phyloP scores from a whole-genome alignment of 2,329 filamentous ascomycete genomes.

The Scopulariopsis brevicaulis region DNA sequence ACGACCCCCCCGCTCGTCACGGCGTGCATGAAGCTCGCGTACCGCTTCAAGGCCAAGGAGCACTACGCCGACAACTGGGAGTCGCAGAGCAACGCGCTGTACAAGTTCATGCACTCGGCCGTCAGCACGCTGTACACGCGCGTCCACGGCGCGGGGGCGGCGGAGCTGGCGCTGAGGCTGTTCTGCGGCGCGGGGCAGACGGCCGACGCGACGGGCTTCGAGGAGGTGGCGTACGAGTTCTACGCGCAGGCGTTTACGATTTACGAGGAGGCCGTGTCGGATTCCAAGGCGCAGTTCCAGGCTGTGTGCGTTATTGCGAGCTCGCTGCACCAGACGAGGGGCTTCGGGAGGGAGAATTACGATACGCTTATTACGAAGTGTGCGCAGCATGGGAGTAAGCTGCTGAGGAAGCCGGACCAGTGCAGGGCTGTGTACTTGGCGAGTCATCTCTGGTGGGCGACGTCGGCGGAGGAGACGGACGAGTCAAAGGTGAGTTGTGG shows the following conservation, averaged over 20 bases:
- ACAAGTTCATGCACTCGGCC: conserved; percentile 89
- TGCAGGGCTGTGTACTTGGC: conserved; percentile 94
- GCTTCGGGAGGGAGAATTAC: conserved; percentile 95
- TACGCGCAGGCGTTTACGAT: conserved; percentile 97
- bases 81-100: conserved; percentile 61
- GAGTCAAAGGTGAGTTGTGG: conserved; percentile 39
- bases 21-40: conserved; percentile 77
- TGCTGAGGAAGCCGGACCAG: conserved; percentile 96
- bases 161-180: conserved; percentile 78
- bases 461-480: conserved; percentile 71
- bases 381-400: conserved; percentile 89
- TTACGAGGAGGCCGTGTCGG: conserved; percentile 92
- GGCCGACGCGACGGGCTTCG: conserved; percentile 80
- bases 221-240: conserved; percentile 96
- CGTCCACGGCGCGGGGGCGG: conserved; percentile 64
- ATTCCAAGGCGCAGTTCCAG: conserved; percentile 95
- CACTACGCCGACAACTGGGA: conserved; percentile 62
- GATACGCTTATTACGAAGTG: conserved; percentile 98
- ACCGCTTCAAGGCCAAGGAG: conserved; percentile 80
- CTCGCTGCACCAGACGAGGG: conserved; percentile 75
- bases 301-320: conserved; percentile 91
- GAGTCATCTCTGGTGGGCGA: conserved; percentile 96
- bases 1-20: conserved; percentile 91
- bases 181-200: conserved; percentile 90
- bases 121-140: conserved; percentile 81